These are phyloP conservation scores for Globisporangium middletonii DNA, from an alignment of 352 stramenopile species.

Conservation along the genomic window DNA sequence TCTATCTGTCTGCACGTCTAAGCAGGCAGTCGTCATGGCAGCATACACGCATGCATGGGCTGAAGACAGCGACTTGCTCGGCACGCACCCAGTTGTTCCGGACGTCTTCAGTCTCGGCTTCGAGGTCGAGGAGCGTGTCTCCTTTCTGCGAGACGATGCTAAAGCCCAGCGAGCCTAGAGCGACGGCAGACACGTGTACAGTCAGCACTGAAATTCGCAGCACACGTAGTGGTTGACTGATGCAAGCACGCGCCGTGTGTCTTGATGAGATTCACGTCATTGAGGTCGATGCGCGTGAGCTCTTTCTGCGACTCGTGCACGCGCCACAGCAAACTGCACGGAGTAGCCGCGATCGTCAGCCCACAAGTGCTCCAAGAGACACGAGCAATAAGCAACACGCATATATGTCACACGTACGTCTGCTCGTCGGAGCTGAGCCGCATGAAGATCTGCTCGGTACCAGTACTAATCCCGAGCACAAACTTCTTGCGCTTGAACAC, in stretches of 20 bases:
- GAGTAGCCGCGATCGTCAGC: not conserved
- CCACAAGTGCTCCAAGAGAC: too few relatives aligned
- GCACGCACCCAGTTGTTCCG: constrained; percentile 56
- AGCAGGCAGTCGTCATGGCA: not conserved
- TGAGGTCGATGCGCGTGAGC: constrained; percentile 41
- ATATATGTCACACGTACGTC: constrained; percentile 21
- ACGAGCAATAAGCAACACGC: not conserved
- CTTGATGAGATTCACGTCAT: constrained; percentile 45
- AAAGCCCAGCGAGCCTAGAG: constrained; percentile 33
- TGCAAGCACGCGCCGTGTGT: constrained; percentile 25
- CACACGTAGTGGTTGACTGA: not conserved
- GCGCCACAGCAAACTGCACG: constrained; percentile 60
- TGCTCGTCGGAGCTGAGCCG: constrained; percentile 59
- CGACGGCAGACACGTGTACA: not conserved
- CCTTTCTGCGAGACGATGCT: constrained; percentile 53
- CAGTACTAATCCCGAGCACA: constrained; percentile 54
- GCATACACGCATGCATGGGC: not conserved
- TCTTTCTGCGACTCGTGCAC: constrained; percentile 46
- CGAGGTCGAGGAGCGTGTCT: constrained; percentile 61
- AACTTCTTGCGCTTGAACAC: constrained; percentile 78
- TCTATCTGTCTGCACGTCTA: not conserved
- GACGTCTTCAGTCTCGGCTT: constrained; percentile 54
- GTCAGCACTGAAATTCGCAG: not conserved
- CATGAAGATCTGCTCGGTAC: constrained; percentile 55
- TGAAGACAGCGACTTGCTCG: not conserved